Percentiles rank a stretch among this genome's conserved stretches.
Evolutionary conservation across 352 stramenopile genomes (phyloP).

Genomic region (Globisporangium paroecandrum): DNA sequence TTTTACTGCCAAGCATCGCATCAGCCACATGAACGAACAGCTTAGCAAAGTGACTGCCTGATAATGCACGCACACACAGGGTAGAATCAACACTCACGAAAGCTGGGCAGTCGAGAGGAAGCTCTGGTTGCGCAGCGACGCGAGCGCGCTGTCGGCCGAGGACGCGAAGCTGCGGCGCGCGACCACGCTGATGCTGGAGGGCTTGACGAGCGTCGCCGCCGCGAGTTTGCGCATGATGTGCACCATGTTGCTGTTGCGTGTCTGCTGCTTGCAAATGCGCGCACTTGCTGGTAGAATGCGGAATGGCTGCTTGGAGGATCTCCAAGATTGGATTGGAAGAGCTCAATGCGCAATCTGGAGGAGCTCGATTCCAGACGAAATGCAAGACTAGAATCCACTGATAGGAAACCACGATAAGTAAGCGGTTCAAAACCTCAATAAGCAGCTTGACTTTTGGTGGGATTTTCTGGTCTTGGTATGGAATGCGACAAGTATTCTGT

Average conservation of each 20-base stretch:
- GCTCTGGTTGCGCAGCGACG: slow-evolving; percentile 54
- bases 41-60: neutral
- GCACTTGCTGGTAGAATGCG: neutral
- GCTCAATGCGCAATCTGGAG: neutral
- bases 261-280: neutral
- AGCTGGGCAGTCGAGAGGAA: slow-evolving; percentile 76
- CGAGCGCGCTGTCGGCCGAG: slow-evolving; percentile 23
- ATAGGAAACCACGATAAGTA: neutral
- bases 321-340: neutral
- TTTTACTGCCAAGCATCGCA: slow-evolving; percentile 12
- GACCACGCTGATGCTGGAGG: neutral
- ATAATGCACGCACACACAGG: neutral
- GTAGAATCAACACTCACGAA: slow-evolving; percentile 25
- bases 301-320: slow-evolving; percentile 4
- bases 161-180: slow-evolving; percentile 8
- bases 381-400: neutral
- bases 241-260: slow-evolving; percentile 8
- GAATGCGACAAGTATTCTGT: neutral
- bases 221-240: slow-evolving; percentile 13
- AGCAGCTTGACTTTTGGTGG: neutral
- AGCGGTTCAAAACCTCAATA: neutral
- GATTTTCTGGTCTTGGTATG: neutral
- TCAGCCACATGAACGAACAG: neutral
- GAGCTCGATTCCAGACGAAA: neutral
- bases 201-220: neutral